Base-by-base conservation (phyloP, 2,329 filamentous ascomycete species). In the Venturia pyrina region DNA sequence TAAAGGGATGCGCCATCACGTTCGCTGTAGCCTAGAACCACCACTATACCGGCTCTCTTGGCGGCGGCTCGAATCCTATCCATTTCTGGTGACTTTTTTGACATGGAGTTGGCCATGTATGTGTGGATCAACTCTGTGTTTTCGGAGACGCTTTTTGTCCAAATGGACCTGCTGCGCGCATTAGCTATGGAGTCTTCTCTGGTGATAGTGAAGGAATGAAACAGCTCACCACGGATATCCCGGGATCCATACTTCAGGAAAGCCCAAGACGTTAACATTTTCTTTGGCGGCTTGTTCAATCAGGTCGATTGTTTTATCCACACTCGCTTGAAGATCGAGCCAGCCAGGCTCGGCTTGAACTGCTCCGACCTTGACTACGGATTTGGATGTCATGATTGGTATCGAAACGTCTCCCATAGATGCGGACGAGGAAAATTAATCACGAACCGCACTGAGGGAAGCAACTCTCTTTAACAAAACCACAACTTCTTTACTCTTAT, bases 1-100 rank as follows among this genome's bases (percentile, higher is more conserved):
- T 40, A 82, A 0, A 83, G 73, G 7, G 76, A 78, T 24, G 72
- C 76, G 21, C 77, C 72, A 59, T 81, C 77, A 37, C 79, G 76
- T 68, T 83, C 37, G 37, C 37, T 40, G 5, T 40, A 40, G 6
- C 37, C 37, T 7, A 40, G 37, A 40, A 40, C 37, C 37, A 82
- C 77, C 50, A 78, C 78, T 67, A 81, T 79, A 24, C 74, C 73
- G 46, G 78, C 77, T 24, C 80, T 77, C 1, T 75, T 75, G 8
- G 80, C 75, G 3, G 75, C 73, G 2, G 75, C 74, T 28, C 74
- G 75, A 34, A 83, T 79, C 0, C 74, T 72, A 15, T 71, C 70
- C 79, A 82, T 81, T 61, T 82, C 75, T 1, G 75, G 72, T 3
- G 78, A 81, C 68, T 78, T 74, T 28, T 78, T 69, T 6, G 73